phyloP scores from a whole-genome alignment of 768 basidiomycete genomes.

The Lentinula boryana region DNA sequence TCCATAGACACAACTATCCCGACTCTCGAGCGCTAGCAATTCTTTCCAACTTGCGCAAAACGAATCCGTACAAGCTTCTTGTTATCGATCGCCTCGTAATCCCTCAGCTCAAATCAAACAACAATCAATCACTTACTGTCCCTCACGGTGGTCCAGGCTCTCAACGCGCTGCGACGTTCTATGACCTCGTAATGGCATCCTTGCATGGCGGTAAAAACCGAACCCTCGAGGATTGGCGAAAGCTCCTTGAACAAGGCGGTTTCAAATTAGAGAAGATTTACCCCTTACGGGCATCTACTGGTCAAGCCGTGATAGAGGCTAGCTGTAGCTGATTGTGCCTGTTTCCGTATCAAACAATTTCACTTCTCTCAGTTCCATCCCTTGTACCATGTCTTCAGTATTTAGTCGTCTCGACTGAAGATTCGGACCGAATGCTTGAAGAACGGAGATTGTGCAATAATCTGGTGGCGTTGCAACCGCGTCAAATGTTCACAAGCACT shows the following conservation, averaged over 20 bases:
- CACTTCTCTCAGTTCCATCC: too few species aligned
- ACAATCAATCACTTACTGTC: neutral
- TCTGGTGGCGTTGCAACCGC: too few species aligned
- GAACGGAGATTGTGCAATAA: too few species aligned
- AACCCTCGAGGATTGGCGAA: constrained; percentile 5
- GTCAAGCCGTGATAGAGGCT: constrained; percentile 1
- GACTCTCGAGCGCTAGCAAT: constrained; percentile 7
- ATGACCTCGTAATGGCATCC: constrained; percentile 7
- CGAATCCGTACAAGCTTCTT: constrained; percentile 6
- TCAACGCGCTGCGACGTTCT: constrained; percentile 3
- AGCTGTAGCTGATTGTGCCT: neutral
- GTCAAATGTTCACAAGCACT: too few species aligned
- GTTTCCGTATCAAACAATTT: too few species aligned
- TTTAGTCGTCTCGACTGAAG: too few species aligned
- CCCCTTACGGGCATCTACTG: constrained; percentile 5
- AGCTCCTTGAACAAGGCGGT: neutral
- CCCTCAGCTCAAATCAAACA: neutral
- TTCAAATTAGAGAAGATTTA: constrained; percentile 1
- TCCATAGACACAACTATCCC: constrained; percentile 8
- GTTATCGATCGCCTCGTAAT: constrained; percentile 8
- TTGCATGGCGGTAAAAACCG: constrained; percentile 8
- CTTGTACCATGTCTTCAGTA: too few species aligned
- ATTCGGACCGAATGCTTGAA: too few species aligned
- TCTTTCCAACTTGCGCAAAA: constrained; percentile 3
- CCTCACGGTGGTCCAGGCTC: neutral